These are phyloP conservation scores for Plasmodium berghei DNA, from an alignment of 169 alveolate species.

Conservation along the genomic window DNA sequence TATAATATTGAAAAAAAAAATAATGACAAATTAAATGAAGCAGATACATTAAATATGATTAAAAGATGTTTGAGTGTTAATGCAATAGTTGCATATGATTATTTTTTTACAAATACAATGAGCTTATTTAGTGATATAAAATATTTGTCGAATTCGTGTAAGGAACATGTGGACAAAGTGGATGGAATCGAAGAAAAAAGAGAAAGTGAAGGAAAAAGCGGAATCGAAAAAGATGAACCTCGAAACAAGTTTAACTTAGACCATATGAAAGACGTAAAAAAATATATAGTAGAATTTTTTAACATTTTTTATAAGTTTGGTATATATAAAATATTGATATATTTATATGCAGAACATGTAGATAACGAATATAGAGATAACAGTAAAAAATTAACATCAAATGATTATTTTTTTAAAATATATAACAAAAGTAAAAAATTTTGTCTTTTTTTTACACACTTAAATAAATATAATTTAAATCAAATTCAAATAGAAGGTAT, in stretches of 20 bases:
- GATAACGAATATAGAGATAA: constrained; percentile 34
- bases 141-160: neutral
- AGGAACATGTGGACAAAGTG: neutral
- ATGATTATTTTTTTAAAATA: constrained; percentile 34
- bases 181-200: neutral
- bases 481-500: constrained; percentile 51
- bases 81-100: constrained; percentile 30
- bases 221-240: neutral
- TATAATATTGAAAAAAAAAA: constrained; percentile 18
- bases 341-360: constrained; percentile 55
- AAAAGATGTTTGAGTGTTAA: constrained; percentile 21
- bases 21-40: neutral
- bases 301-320: constrained; percentile 2
- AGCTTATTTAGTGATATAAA: constrained; percentile 10
- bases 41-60: constrained; percentile 8
- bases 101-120: constrained; percentile 23
- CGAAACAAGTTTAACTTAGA: neutral
- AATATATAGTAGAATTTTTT: constrained; percentile 2
- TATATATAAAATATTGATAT: constrained; percentile 21
- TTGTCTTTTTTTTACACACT: neutral
- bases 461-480: constrained; percentile 4
- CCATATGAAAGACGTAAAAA: neutral
- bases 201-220: neutral
- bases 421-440: constrained; percentile 29
- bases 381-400: neutral